Evolutionary conservation across 2,329 filamentous ascomycete species (phyloP).

Genomic region (Diplodia intermedia): DNA sequence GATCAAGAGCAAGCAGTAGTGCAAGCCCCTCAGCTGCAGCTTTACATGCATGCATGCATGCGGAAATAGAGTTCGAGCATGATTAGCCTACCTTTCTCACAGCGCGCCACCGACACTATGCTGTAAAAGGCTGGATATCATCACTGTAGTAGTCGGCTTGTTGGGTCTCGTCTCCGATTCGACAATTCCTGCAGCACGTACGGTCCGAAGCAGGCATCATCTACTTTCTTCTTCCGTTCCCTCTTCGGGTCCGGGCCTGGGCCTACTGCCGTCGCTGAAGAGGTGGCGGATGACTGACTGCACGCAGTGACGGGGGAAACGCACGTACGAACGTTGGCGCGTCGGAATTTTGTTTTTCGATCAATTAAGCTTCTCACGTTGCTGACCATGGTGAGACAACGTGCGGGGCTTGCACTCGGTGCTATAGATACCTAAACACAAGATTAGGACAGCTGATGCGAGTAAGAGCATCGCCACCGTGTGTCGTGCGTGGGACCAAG

Average conservation of each 20-base stretch:
- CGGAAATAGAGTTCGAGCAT: slow-evolving; percentile 25
- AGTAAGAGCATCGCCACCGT: background rate
- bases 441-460: slow-evolving; percentile 17
- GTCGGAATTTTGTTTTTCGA: slow-evolving; percentile 9
- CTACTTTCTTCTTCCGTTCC: too few relatives aligned
- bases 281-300: slow-evolving; percentile 9
- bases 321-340: background rate
- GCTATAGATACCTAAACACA: slow-evolving; percentile 1
- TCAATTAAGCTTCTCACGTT: slow-evolving; percentile 13
- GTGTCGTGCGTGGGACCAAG: background rate
- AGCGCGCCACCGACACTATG: slow-evolving; percentile 23
- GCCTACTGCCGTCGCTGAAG: background rate
- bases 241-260: background rate
- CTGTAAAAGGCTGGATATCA: background rate
- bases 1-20: slow-evolving; percentile 18
- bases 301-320: background rate
- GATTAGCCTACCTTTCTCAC: slow-evolving; percentile 23
- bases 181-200: background rate
- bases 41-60: slow-evolving; percentile 27
- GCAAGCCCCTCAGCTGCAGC: slow-evolving; percentile 9
- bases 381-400: background rate
- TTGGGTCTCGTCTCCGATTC: too few relatives aligned
- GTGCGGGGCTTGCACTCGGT: slow-evolving; percentile 1
- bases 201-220: slow-evolving; percentile 10
- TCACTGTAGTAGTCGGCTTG: background rate